Conservation (phyloP, 2,329 filamentous ascomycete species). For the Colletotrichum chlorophyti region DNA sequence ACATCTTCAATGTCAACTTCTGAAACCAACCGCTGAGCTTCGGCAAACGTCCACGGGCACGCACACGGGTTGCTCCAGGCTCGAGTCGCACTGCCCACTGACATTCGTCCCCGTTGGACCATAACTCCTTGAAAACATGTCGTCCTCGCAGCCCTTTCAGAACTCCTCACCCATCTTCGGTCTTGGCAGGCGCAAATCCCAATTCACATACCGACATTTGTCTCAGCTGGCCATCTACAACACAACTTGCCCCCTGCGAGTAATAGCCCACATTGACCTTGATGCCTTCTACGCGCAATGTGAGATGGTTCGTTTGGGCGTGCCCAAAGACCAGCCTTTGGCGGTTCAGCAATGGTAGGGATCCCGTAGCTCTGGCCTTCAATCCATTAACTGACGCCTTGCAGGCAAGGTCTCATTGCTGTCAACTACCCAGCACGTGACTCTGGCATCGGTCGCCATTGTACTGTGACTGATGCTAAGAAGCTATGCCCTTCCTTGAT, state of each 20-base stretch:
- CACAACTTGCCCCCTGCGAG: constrained; percentile 78
- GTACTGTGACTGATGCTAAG: constrained; percentile 80
- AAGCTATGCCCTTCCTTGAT: constrained; percentile 86
- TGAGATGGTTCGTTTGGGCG: constrained; percentile 85
- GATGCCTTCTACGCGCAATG: constrained; percentile 99
- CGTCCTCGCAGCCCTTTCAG: constrained; percentile 26
- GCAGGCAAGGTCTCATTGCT: constrained; percentile 87
- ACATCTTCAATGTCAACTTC: neutral
- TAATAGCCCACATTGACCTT: constrained; percentile 90
- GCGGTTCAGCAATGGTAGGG: constrained; percentile 96
- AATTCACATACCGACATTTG: constrained; percentile 86
- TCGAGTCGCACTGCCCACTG: neutral
- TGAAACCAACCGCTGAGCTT: neutral
- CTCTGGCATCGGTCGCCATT: constrained; percentile 81
- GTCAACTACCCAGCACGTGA: constrained; percentile 92
- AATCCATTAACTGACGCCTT: neutral
- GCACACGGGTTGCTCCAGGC: neutral
- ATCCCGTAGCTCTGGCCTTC: constrained; percentile 27
- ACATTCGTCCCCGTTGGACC: no score
- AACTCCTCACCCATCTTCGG: constrained; percentile 24
- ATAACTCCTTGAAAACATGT: constrained; percentile 16
- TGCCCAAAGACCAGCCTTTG: constrained; percentile 78
- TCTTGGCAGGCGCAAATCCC: constrained; percentile 53
- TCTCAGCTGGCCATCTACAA: constrained; percentile 75
- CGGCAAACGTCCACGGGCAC: neutral